Conservation (phyloP, 2,329 filamentous ascomycete species). For the Fusarium haematococcum region DNA sequence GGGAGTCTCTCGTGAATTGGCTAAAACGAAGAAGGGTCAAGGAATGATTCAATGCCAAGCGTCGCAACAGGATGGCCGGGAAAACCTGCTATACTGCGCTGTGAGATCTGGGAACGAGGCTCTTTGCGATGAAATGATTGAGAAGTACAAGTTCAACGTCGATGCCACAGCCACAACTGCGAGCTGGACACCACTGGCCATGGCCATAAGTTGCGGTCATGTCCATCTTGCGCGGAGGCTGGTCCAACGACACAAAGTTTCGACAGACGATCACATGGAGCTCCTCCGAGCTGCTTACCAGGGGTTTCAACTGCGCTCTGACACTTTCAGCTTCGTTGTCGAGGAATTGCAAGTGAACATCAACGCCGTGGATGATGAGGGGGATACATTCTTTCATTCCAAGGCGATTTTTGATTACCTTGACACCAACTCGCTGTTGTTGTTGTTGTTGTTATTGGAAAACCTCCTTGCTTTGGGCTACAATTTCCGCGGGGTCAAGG, state of each 20-base stretch:
- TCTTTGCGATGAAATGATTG: not conserved
- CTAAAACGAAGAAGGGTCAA: not conserved
- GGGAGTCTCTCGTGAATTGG: not conserved
- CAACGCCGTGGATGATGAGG: not conserved
- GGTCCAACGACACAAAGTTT: not conserved
- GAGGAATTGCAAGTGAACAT: not conserved
- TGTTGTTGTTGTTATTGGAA: not conserved
- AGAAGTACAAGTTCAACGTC: not conserved
- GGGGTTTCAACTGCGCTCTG: accelerated
- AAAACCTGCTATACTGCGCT: not conserved
- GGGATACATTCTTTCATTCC: not conserved
- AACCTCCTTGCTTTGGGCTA: not conserved
- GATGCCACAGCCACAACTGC: not conserved
- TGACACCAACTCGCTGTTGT: not conserved
- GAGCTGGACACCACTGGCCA: not conserved
- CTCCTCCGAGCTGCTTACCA: not conserved
- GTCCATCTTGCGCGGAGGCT: not conserved
- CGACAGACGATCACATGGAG: not conserved
- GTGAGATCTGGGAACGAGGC: not conserved
- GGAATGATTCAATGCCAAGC: not conserved
- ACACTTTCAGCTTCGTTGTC: not conserved
- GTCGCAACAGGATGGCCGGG: not conserved
- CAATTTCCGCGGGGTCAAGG: not conserved
- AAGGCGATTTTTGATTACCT: accelerated
- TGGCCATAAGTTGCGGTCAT: not conserved